phyloP scores from a whole-genome alignment of 179 eudicot species.

The Actinidia arguta region DNA sequence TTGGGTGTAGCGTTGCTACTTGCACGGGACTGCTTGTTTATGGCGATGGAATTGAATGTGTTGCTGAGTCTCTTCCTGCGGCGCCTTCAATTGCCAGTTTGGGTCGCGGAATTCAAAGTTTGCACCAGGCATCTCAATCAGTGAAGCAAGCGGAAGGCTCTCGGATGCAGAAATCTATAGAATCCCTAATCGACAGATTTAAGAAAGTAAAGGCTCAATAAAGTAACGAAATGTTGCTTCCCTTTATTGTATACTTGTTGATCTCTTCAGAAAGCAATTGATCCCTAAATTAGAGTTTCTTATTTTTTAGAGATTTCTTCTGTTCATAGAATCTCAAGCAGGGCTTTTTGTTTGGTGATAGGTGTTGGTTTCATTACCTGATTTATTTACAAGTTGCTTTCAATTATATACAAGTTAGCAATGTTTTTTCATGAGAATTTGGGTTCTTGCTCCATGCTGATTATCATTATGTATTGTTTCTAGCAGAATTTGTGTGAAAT shows the following conservation, averaged over 20 bases:
- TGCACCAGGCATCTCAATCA: constrained; percentile 69
- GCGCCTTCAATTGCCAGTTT: constrained; percentile 93
- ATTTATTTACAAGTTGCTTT: not conserved
- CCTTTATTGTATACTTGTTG: not conserved
- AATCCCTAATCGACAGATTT: constrained; percentile 76
- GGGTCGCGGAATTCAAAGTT: constrained; percentile 88
- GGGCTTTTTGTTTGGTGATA: constrained; percentile 1
- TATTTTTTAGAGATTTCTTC: not conserved
- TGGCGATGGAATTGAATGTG: constrained; percentile 97
- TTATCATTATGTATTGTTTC: not conserved
- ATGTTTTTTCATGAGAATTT: not conserved
- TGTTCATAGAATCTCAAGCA: constrained; percentile 13
- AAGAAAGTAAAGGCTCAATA: constrained; percentile 44
- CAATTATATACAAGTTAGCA: not conserved
- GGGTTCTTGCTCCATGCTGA: not conserved
- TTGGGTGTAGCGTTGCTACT: constrained; percentile 83
- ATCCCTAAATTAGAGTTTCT: not conserved
- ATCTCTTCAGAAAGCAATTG: not conserved
- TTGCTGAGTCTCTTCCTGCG: constrained; percentile 81
- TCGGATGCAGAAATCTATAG: constrained; percentile 75
- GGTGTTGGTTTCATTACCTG: not conserved
- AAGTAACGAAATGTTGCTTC: constrained; percentile 15
- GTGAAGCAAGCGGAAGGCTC: constrained; percentile 55
- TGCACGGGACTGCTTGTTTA: constrained; percentile 70
- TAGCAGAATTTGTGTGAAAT: not conserved